These are phyloP conservation scores for Ceratocystiopsis brevicomis DNA, from an alignment of 2,329 filamentous ascomycete species.

Conservation along the genomic window DNA sequence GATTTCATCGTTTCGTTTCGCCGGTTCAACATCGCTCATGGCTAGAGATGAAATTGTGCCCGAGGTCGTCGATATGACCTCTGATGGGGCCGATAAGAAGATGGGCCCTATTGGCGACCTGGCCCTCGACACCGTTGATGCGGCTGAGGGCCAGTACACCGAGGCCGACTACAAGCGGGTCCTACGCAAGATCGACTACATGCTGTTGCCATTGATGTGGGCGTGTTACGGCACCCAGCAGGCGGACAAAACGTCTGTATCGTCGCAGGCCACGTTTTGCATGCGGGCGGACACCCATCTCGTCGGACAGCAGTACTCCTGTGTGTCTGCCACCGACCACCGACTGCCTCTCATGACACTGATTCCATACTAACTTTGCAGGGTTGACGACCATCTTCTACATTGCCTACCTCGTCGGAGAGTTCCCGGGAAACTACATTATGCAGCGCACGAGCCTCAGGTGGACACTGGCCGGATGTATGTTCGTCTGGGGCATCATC, in stretches of 20 bases:
- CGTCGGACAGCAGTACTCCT: constrained; percentile 11
- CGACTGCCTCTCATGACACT: no score
- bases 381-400: constrained; percentile 19
- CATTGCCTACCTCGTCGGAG: constrained; percentile 15
- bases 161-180: constrained; percentile 8
- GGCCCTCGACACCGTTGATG: neutral
- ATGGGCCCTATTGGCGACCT: neutral
- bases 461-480: constrained; percentile 12
- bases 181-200: constrained; percentile 18
- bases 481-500: constrained; percentile 15
- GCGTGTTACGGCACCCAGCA: constrained; percentile 29
- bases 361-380: neutral
- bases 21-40: neutral
- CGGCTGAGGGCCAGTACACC: constrained; percentile 1
- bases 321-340: neutral
- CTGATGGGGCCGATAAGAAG: no score
- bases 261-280: constrained; percentile 21
- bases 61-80: no score
- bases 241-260: constrained; percentile 25
- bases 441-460: constrained; percentile 14
- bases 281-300: constrained; percentile 14
- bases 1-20: no score
- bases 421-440: constrained; percentile 16
- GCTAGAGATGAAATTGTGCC: neutral
- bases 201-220: constrained; percentile 20